A percentile compares a stretch with the other conserved stretches of the same genome.
These are phyloP conservation scores for Prunus dulcis DNA, from an alignment of 306 rosid genomes.

Conservation along the genomic window DNA sequence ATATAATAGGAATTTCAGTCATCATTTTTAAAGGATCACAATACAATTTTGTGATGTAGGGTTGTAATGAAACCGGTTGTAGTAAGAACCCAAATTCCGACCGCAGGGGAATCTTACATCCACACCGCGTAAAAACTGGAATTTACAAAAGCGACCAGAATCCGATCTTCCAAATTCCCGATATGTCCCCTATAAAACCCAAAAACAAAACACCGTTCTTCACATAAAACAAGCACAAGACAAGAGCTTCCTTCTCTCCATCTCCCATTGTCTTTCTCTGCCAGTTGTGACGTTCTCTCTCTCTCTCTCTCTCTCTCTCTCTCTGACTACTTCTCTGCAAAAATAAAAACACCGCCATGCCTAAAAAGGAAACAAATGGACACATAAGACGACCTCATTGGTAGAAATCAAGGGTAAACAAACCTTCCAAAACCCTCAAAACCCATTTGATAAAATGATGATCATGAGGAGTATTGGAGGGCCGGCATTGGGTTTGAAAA, in stretches of 20 bases:
- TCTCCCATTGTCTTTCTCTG: too few species aligned
- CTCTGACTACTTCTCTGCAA: background rate
- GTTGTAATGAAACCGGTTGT: background rate
- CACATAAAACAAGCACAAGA: background rate
- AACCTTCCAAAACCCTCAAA: background rate
- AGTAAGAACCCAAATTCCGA: background rate
- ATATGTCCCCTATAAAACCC: background rate
- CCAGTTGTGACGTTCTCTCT: too few species aligned
- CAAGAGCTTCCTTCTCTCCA: too few species aligned
- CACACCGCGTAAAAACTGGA: conserved; percentile 3
- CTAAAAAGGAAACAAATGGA: too few species aligned
- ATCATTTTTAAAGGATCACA: too few species aligned
- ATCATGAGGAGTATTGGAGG: background rate
- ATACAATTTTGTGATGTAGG: too few species aligned
- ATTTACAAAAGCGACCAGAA: background rate
- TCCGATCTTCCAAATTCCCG: conserved; percentile 20
- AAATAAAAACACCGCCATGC: background rate
- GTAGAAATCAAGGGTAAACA: background rate
- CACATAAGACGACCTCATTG: too few species aligned
- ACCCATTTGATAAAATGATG: background rate
- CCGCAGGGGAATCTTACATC: background rate
- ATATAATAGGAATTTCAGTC: too few species aligned
- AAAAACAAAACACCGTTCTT: too few species aligned
- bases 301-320: background rate
- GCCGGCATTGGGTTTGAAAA: conserved; percentile 31